Evolutionary conservation across 2,329 filamentous ascomycete genomes (phyloP).

Genomic region (Sarocladiaceae sp.): DNA sequence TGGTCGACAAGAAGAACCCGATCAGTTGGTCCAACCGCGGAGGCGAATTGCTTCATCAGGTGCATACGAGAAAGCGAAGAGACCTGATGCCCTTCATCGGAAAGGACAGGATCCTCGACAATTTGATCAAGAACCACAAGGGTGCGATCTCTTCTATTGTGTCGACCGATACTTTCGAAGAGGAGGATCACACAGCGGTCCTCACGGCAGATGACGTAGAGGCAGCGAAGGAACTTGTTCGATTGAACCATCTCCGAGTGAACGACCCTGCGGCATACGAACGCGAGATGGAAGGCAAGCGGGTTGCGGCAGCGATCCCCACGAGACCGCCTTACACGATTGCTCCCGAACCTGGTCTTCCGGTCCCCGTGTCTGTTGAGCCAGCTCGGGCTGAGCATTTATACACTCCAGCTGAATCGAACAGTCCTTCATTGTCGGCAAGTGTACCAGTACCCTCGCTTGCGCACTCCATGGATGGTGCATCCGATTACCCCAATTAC

Average conservation of each 20-base stretch:
- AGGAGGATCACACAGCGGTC: slow-evolving; percentile 51
- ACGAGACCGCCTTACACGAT: no score
- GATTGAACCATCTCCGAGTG: slow-evolving; percentile 25
- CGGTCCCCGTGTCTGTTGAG: no score
- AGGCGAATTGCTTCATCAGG: slow-evolving; percentile 51
- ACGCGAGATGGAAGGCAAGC: neutral
- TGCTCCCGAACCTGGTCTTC: no score
- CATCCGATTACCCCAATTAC: slow-evolving; percentile 6
- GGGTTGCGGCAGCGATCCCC: no score
- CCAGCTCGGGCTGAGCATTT: no score
- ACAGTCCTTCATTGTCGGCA: no score
- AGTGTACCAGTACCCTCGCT: slow-evolving; percentile 4
- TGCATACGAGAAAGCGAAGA: slow-evolving; percentile 43
- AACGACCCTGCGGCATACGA: slow-evolving; percentile 26
- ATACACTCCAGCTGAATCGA: no score
- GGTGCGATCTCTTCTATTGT: slow-evolving; percentile 47
- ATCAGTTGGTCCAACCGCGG: slow-evolving; percentile 57
- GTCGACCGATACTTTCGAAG: slow-evolving; percentile 66
- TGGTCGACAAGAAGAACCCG: slow-evolving; percentile 78
- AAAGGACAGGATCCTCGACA: slow-evolving; percentile 57
- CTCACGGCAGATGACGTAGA: slow-evolving; percentile 55
- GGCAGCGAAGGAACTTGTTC: slow-evolving; percentile 40
- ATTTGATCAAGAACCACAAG: slow-evolving; percentile 32
- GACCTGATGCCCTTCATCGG: slow-evolving; percentile 48
- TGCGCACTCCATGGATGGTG: slow-evolving; percentile 3